Percentiles rank a stretch among this genome's conserved stretches.
Evolutionary conservation across 2,329 filamentous ascomycete species (phyloP).

Genomic region (Arthrobotrys sinensis): DNA sequence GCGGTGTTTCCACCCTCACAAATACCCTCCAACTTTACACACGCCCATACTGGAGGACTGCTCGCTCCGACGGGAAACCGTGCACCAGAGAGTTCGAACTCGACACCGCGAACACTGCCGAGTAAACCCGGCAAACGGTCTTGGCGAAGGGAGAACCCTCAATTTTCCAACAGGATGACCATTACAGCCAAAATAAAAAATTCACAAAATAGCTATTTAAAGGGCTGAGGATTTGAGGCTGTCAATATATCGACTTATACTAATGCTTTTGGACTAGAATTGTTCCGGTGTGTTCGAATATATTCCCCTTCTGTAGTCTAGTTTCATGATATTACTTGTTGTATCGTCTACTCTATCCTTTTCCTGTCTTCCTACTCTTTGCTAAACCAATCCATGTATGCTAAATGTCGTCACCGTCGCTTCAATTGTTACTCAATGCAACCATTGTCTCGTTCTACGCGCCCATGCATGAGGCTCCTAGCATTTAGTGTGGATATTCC

Average conservation of each 20-base stretch:
- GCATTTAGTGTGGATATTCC: conserved; percentile 17
- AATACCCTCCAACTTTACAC: conserved; percentile 61
- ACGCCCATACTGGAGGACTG: conserved; percentile 57
- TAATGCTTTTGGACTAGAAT: no score
- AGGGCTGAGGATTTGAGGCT: not conserved
- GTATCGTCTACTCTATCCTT: no score
- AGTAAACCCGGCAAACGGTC: conserved; percentile 48
- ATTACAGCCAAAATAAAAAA: conserved; percentile 51
- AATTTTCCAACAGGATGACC: conserved; percentile 60
- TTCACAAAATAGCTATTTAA: conserved; percentile 19
- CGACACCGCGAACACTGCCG: conserved; percentile 60
- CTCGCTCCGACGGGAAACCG: conserved; percentile 59
- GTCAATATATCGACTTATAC: not conserved
- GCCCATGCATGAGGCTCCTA: conserved; percentile 32
- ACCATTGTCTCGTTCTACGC: conserved; percentile 15
- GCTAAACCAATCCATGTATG: not conserved
- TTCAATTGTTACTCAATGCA: conserved; percentile 12
- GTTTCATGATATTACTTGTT: no score
- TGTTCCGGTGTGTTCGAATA: no score
- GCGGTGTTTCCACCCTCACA: conserved; percentile 61
- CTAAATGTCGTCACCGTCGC: conserved; percentile 4
- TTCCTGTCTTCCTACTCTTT: no score
- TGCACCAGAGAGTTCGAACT: conserved; percentile 61
- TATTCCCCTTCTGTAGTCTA: no score
- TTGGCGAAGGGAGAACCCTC: conserved; percentile 61